Percentiles rank a stretch among this genome's conserved stretches.
phyloP scores from a whole-genome alignment of 805 yeast species.

The Yarrowia divulgata region DNA sequence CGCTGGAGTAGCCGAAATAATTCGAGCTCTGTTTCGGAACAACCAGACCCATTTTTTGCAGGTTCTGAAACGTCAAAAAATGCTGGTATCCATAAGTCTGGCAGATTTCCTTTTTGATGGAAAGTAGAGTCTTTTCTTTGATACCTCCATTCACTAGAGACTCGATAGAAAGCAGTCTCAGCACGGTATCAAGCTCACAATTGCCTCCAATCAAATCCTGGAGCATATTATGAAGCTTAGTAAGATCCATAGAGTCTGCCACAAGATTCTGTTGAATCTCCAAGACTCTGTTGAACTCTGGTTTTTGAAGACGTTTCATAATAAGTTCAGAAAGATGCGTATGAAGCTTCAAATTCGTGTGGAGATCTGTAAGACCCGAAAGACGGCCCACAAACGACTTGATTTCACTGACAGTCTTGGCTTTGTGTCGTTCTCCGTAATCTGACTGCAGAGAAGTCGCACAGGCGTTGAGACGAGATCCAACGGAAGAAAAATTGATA shows the following conservation, averaged over 20 bases:
- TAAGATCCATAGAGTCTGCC: slow-evolving; percentile 56
- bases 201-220: slow-evolving; percentile 60
- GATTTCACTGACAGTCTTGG: slow-evolving; percentile 68
- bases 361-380: slow-evolving; percentile 69
- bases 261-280: slow-evolving; percentile 66
- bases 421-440: slow-evolving; percentile 65
- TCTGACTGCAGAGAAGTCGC: slow-evolving; percentile 76
- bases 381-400: slow-evolving; percentile 74
- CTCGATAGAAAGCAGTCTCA: slow-evolving; percentile 64
- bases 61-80: slow-evolving; percentile 56
- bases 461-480: slow-evolving; percentile 68
- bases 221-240: slow-evolving; percentile 53
- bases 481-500: slow-evolving; percentile 80
- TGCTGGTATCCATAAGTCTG: slow-evolving; percentile 70
- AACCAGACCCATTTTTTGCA: slow-evolving; percentile 59
- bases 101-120: slow-evolving; percentile 61
- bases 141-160: slow-evolving; percentile 74
- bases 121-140: slow-evolving; percentile 65
- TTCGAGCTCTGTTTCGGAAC: slow-evolving; percentile 51
- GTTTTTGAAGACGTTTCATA: slow-evolving; percentile 56
- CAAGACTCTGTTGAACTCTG: slow-evolving; percentile 46
- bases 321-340: slow-evolving; percentile 75
- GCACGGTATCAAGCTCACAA: slow-evolving; percentile 54
- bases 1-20: slow-evolving; percentile 39
- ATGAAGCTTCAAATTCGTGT: slow-evolving; percentile 73